Base-by-base conservation (phyloP, 768 basidiomycete genomes). In the Tulasnella sp. region DNA sequence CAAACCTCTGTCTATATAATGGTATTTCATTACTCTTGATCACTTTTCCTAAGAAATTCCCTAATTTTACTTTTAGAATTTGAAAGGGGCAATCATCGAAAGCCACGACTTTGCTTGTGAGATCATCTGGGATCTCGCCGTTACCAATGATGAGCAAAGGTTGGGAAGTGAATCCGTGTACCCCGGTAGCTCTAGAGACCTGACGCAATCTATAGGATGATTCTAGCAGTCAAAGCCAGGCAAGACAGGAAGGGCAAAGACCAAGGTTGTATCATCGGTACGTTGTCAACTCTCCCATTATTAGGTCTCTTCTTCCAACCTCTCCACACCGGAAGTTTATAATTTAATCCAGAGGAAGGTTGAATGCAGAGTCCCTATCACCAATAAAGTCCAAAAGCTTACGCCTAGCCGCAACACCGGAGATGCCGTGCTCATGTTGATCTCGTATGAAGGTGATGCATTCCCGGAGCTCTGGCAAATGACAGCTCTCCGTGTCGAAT, bases 371-470 rank as follows among this genome's bases (percentile, higher is more conserved):
- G 90, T 91, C 0, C 91, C 92, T 5, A 89, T 92, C 6, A 84
- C 92, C 2, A 90, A 92, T 81, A 90, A 92, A 79, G 90, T 92
- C 73, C 88, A 90, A 72, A 89, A 92, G 81, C 89, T 93, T 51
- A 91, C 90, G 0, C 82, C 92, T 39, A 88, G 90, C 70, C 85
- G 87, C 78, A 88, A 87, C 78, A 26, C 29, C 5, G 29, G 61
- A 26, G 26, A 67, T 11, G 91, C 90, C 29, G 84, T 88, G 6
- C 85, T 90, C 9, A 91, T 90, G n/a, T 83, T 93, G 74, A 87
- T 93, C 72, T 92, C 91, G 82, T 92, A 91, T 81, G 91, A 93
- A 82, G 88, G 91, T 81, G 90, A 90, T 87, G 91, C 91, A 5
- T 88, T 91, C n/a, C 92, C 92, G 7, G 92, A 93, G 82, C 84